Conservation (phyloP, 2,329 filamentous ascomycete species). For the Trichoderma brevicompactum region DNA sequence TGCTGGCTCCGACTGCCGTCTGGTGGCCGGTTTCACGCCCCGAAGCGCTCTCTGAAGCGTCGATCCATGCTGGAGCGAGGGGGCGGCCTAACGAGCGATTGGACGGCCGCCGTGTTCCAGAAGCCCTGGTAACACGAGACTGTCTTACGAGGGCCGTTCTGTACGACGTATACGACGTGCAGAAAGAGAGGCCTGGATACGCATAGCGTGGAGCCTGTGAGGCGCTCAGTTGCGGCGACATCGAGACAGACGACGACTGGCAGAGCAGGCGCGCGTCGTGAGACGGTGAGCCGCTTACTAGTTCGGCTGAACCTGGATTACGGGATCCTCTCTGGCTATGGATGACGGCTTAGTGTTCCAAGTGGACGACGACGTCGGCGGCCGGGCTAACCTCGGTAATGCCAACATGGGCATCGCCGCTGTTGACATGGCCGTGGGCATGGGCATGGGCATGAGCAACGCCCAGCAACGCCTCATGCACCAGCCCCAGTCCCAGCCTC, state of each 20-base stretch:
- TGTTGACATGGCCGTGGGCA: not conserved
- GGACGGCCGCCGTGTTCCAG: not conserved
- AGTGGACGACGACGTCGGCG: slow-evolving; percentile 2
- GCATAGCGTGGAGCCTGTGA: not conserved
- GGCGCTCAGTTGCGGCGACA: not conserved
- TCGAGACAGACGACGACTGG: not conserved
- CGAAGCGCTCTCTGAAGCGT: slow-evolving; percentile 13
- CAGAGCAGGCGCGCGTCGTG: not conserved
- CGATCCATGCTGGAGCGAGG: slow-evolving; percentile 17
- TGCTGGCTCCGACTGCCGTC: not conserved
- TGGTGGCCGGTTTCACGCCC: not conserved
- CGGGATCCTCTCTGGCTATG: not conserved
- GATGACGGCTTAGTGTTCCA: slow-evolving; percentile 10
- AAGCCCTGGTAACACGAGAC: slow-evolving; percentile 10
- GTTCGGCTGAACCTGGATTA: not conserved
- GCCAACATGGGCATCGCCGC: not conserved
- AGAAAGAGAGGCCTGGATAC: not conserved
- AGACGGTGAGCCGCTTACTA: not conserved
- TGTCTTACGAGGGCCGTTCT: not conserved
- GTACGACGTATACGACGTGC: too few species aligned
- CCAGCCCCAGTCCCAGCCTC: slow-evolving; percentile 8
- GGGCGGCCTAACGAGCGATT: not conserved
- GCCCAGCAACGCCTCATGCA: slow-evolving; percentile 11
- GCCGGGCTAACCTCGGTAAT: not conserved
- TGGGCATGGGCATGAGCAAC: not conserved